Evolutionary conservation across 208 protist species (phyloP).

Genomic region (Kentomonas sorsogonicus): DNA sequence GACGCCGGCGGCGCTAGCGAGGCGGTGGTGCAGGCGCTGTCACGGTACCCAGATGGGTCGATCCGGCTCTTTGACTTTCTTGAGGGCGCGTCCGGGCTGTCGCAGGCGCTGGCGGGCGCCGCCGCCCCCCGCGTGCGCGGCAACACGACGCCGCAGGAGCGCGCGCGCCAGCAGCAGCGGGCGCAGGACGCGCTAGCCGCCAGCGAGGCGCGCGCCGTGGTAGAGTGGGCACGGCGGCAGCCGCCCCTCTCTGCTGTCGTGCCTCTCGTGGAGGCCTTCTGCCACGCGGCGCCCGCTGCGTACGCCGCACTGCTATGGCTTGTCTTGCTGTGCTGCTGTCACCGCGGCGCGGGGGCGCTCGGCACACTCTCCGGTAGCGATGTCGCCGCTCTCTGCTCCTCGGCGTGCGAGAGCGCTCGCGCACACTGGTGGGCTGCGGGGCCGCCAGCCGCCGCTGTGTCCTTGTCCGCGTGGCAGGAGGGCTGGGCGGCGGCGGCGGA

Average conservation of each 20-base stretch:
- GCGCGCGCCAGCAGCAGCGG: constrained; percentile 10
- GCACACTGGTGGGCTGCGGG: not conserved
- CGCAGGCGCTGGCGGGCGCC: not conserved
- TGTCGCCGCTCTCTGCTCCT: no score
- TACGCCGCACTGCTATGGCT: not conserved
- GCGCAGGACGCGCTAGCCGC: constrained; percentile 3
- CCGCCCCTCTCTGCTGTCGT: not conserved
- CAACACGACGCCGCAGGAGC: not conserved
- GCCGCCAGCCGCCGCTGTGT: not conserved
- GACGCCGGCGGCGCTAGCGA: no score
- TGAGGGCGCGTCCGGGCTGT: not conserved
- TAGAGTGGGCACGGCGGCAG: constrained; percentile 7
- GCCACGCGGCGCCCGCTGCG: not conserved
- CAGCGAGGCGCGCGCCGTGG: constrained; percentile 5
- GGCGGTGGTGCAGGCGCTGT: no score
- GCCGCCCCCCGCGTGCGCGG: no score
- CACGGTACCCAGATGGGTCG: no score
- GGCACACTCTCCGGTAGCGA: no score
- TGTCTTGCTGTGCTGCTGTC: no score
- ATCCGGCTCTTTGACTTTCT: no score
- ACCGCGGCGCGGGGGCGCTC: no score
- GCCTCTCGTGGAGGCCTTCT: not conserved
- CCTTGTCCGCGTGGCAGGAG: not conserved
- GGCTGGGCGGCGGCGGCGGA: not conserved
- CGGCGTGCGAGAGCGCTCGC: no score